Conservation (phyloP, 2,329 filamentous ascomycete species). For the Fusarium papillatum region DNA sequence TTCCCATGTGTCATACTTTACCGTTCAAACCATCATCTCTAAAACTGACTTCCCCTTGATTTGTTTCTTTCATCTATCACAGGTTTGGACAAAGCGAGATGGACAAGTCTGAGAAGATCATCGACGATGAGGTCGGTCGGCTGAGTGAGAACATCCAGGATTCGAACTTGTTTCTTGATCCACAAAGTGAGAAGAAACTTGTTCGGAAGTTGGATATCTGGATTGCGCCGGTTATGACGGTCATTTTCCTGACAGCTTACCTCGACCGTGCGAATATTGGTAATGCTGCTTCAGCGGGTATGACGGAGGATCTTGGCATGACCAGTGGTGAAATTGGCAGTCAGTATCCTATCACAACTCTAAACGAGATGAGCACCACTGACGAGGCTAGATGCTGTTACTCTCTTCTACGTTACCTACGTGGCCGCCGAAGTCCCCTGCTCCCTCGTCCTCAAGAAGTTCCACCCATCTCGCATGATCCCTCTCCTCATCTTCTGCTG, state of each 20-base stretch:
- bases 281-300: background rate
- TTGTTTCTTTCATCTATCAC: background rate
- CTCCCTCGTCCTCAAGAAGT: constrained; percentile 21
- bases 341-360: background rate
- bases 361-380: background rate
- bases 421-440: constrained; percentile 26
- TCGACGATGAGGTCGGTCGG: background rate
- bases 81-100: background rate
- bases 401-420: constrained; percentile 17
- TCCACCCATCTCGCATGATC: constrained; percentile 18
- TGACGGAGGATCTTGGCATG: background rate
- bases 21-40: background rate
- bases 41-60: background rate
- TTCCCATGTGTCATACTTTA: background rate
- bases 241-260: background rate
- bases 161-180: background rate
- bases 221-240: background rate
- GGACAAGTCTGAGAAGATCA: background rate
- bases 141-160: background rate
- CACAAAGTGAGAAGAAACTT: background rate
- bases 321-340: background rate
- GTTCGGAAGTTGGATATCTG: background rate
- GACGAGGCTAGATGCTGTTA: background rate
- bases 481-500: constrained; percentile 51
- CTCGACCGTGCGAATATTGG: background rate